Evolutionary conservation across 768 basidiomycete genomes (phyloP).

Genomic region (Lentinula detonsa): DNA sequence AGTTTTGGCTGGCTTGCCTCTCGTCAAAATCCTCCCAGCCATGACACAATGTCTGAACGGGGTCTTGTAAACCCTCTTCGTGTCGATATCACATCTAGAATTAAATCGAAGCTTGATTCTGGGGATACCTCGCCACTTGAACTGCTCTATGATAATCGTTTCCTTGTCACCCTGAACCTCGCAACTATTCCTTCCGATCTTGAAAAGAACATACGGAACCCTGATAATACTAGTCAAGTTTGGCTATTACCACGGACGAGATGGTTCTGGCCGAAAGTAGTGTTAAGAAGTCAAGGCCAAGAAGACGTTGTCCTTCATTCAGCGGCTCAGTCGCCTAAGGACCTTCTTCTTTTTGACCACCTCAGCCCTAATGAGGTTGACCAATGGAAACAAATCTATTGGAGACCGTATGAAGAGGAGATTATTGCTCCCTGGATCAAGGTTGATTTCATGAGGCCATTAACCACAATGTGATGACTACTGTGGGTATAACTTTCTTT

Average conservation of each 20-base stretch:
- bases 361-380: background rate
- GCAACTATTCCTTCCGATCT: constrained; percentile 34
- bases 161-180: constrained; percentile 44
- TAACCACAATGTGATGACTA: constrained; percentile 1
- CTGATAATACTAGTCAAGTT: constrained; percentile 16
- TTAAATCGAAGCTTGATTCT: constrained; percentile 9
- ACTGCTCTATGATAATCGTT: constrained; percentile 63
- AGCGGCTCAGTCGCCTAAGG: background rate
- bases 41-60: constrained; percentile 20
- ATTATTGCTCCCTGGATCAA: background rate
- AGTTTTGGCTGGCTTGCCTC: constrained; percentile 56
- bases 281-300: constrained; percentile 18
- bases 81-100: constrained; percentile 35
- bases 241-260: constrained; percentile 29
- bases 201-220: constrained; percentile 16
- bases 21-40: constrained; percentile 44
- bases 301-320: background rate
- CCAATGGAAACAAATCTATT: background rate
- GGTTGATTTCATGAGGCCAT: background rate
- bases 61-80: constrained; percentile 21
- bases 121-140: constrained; percentile 19
- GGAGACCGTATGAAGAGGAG: background rate
- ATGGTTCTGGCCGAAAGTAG: constrained; percentile 46
- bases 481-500: background rate
- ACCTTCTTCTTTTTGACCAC: background rate